Base-by-base conservation (phyloP, 768 basidiomycete genomes). In the Boletus fagicola region DNA sequence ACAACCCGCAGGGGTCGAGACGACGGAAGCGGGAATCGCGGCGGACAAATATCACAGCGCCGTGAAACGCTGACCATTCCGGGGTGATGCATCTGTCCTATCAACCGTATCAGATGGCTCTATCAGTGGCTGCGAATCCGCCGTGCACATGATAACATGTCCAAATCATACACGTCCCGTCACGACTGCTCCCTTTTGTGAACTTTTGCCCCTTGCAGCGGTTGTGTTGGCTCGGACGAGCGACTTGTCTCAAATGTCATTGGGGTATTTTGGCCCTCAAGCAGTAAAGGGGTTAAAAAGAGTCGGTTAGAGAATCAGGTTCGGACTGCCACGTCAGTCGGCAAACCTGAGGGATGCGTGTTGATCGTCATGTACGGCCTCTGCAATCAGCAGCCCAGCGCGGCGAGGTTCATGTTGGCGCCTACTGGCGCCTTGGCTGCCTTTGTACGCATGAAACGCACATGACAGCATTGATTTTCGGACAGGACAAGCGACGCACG, bases 21-120 rank as follows among this genome's bases (percentile, higher is more conserved):
- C 31, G 8, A 33, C 47, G 47, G 30, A 40, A 24, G 18, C 16
- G 33, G 28, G 31, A n/a, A 62, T 50, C 49, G 24, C 64, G 64
- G 64, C 64, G 64, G 65, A 67, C 44, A 51, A 61, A 38, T 38
- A 24, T 24, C 31, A 47, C 31, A 61, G 54, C 51, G 54, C 65
- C 65, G 65, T 67, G 65, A 66, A 66, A 67, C 65, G 59, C 20
- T 40, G 58, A 24, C 44, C 31, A 18, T 57, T 56, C 39, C 31
- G 53, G 57, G 54, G 52, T 51, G 53, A 26, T 30, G 40, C 44
- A 33, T 49, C 49, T 28, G 62, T 54, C 63, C 65, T 68, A 66
- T 68, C 66, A 67, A 49, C 54, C 66, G 66, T 67, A 65, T 67
- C 66, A 68, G 66, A 68, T 66, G 65, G 55, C 45, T 47, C 60